phyloP scores from a whole-genome alignment of 768 basidiomycete genomes.

The Leccinum ochraceum region DNA sequence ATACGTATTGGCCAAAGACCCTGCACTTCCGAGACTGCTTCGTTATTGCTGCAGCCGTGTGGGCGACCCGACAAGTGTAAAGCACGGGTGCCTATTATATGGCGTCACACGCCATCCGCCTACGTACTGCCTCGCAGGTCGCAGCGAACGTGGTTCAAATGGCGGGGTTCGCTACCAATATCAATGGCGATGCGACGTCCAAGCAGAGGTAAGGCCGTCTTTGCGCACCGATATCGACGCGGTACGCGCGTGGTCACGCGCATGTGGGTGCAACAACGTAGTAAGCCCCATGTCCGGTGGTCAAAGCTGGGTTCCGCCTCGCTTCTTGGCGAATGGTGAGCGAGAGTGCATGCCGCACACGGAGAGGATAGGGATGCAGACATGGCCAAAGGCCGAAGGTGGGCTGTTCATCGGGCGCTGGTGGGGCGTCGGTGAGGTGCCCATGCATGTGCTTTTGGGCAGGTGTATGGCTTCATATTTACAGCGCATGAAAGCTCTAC shows the following conservation, averaged over 20 bases:
- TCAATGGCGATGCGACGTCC: slow-evolving; percentile 3
- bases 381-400: background rate
- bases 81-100: background rate
- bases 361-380: background rate
- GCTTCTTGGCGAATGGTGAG: background rate
- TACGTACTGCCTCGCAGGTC: background rate
- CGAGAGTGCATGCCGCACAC: background rate
- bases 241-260: background rate
- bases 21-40: background rate
- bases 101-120: background rate
- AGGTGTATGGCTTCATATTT: background rate
- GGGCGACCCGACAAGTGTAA: background rate
- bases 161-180: slow-evolving; percentile 20
- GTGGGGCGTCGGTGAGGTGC: background rate
- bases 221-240: slow-evolving; percentile 12
- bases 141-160: slow-evolving; percentile 17
- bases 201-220: slow-evolving; percentile 12
- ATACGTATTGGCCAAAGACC: background rate
- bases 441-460: background rate
- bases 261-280: slow-evolving; percentile 16
- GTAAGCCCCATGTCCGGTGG: slow-evolving; percentile 7
- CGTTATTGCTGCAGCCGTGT: background rate
- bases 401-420: background rate
- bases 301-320: background rate
- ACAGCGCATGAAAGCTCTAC: background rate